Percentiles rank a stretch among this genome's conserved stretches.
Evolutionary conservation across 2,329 filamentous ascomycete species (phyloP).

Genomic region (Exophiala spinifera): DNA sequence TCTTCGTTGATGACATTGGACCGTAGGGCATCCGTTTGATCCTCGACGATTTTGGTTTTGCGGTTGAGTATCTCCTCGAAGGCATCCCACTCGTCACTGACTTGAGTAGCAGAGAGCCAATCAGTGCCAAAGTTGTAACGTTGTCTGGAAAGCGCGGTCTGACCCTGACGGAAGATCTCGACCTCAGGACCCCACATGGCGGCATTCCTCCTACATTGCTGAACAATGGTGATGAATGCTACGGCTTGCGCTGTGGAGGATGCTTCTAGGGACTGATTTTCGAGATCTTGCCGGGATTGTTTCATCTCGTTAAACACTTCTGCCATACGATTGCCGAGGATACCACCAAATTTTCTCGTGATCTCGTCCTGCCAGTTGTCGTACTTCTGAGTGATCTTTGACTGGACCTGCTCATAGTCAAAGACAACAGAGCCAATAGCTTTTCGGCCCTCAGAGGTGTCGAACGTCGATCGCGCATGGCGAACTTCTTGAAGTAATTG

Average conservation of each 20-base stretch:
- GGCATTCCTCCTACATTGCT: constrained; percentile 91
- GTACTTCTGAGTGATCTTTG: constrained; percentile 98
- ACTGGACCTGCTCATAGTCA: constrained; percentile 97
- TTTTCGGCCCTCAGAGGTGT: constrained; percentile 90
- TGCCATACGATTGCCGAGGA: constrained; percentile 84
- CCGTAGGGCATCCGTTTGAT: constrained; percentile 90
- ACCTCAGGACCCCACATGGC: constrained; percentile 94
- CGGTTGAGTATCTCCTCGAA: constrained; percentile 87
- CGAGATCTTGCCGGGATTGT: constrained; percentile 83
- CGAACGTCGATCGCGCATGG: constrained; percentile 92
- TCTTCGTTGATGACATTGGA: constrained; percentile 96
- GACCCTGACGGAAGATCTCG: constrained; percentile 90
- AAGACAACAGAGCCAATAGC: constrained; percentile 92
- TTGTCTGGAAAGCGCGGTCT: constrained; percentile 85
- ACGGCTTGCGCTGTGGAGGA: constrained; percentile 96
- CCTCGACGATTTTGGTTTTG: constrained; percentile 92
- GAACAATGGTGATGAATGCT: constrained; percentile 96
- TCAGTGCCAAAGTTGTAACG: constrained; percentile 90
- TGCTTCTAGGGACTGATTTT: constrained; percentile 86
- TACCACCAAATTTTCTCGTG: constrained; percentile 83
- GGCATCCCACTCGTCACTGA: constrained; percentile 92
- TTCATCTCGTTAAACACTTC: constrained; percentile 91
- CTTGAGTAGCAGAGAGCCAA: constrained; percentile 94
- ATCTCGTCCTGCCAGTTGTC: constrained; percentile 99
- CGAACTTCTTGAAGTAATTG: constrained; percentile 95